These are phyloP conservation scores for Amniculicola lignicola DNA, from an alignment of 495 filamentous ascomycete species.

Conservation along the genomic window DNA sequence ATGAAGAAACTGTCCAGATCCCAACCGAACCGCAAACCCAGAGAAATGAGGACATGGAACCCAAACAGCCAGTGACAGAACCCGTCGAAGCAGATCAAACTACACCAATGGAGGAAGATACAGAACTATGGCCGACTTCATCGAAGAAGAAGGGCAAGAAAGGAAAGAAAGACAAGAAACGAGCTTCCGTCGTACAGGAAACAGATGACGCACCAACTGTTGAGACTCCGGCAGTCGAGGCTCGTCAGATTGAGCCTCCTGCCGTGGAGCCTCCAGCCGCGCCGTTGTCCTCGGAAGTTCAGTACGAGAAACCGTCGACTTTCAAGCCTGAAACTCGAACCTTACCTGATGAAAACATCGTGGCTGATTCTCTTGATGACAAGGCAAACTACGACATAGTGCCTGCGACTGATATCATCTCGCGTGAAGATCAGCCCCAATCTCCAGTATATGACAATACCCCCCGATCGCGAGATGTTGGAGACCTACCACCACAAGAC, in stretches of 20 bases:
- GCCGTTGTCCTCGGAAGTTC: neutral
- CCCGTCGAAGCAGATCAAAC: constrained; percentile 5
- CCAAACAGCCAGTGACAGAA: neutral
- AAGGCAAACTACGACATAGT: neutral
- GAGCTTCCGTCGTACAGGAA: constrained; percentile 13
- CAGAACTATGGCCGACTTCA: constrained; percentile 3
- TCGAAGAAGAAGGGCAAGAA: constrained; percentile 36
- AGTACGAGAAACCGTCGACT: constrained; percentile 10
- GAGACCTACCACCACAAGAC: too few relatives aligned
- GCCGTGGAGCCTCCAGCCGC: constrained; percentile 23
- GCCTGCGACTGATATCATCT: too few relatives aligned
- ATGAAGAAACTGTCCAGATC: neutral
- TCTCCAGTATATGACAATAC: too few relatives aligned
- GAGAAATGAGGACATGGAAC: neutral
- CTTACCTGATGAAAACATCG: neutral
- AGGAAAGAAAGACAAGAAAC: constrained; percentile 33
- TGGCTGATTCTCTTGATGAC: neutral
- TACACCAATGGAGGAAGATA: constrained; percentile 15
- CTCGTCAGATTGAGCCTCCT: constrained; percentile 18
- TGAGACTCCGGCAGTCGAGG: constrained; percentile 30
- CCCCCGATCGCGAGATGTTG: too few relatives aligned
- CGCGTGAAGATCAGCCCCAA: too few relatives aligned
- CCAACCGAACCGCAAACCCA: neutral
- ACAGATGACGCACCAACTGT: constrained; percentile 13
- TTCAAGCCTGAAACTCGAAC: neutral